These are phyloP conservation scores for Suhomyces canberraensis DNA, from an alignment of 805 yeast species.

Conservation along the genomic window DNA sequence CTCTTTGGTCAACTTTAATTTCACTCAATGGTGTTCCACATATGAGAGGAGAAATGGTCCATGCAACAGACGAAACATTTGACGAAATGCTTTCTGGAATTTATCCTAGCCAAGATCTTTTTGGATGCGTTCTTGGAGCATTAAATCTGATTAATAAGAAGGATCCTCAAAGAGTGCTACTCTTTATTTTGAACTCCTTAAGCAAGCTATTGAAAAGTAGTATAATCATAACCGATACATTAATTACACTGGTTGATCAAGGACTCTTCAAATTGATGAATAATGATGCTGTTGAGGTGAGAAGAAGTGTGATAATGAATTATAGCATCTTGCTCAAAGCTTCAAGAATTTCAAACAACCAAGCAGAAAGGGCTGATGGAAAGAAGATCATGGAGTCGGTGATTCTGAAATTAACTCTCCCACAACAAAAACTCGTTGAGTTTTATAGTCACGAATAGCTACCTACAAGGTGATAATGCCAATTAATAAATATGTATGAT, in stretches of 20 bases:
- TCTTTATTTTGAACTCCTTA: slow-evolving; percentile 25
- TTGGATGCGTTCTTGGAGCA: slow-evolving; percentile 13
- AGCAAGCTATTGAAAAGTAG: slow-evolving; percentile 21
- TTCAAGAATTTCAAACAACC: slow-evolving; percentile 11
- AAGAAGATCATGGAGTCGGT: slow-evolving; percentile 21
- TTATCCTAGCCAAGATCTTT: slow-evolving; percentile 20
- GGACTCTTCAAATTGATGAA: slow-evolving; percentile 23
- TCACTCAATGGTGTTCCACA: slow-evolving; percentile 13
- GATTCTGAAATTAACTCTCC: slow-evolving; percentile 34
- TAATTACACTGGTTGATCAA: slow-evolving; percentile 26
- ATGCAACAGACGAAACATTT: slow-evolving; percentile 28
- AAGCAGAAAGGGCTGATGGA: slow-evolving; percentile 13
- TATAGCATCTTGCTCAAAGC: slow-evolving; percentile 35
- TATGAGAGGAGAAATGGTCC: slow-evolving; percentile 16
- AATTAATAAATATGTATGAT: too few species aligned
- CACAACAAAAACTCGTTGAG: slow-evolving; percentile 48
- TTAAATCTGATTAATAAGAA: slow-evolving; percentile 6
- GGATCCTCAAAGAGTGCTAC: slow-evolving; percentile 5
- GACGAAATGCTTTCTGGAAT: slow-evolving; percentile 29
- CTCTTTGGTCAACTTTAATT: slow-evolving; percentile 25
- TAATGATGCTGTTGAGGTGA: slow-evolving; percentile 31
- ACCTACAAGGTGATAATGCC: too few species aligned
- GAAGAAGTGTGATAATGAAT: slow-evolving; percentile 35
- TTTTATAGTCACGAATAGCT: slow-evolving; percentile 35
- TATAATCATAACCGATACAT: slow-evolving; percentile 15